phyloP scores from a whole-genome alignment of 805 yeast species.

The Ogataea nitratoaversa region DNA sequence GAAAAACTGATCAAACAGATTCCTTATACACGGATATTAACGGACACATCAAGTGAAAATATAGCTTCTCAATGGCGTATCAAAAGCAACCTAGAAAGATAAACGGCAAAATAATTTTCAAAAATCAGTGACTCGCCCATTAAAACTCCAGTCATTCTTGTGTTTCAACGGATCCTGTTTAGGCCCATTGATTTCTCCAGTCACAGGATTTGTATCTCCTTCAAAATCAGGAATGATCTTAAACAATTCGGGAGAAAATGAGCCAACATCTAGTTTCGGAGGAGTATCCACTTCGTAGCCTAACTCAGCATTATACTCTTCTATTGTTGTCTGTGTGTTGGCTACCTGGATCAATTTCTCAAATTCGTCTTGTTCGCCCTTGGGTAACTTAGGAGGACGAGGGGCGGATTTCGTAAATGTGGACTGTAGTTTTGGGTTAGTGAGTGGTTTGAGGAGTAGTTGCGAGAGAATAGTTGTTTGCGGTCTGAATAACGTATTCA shows the following conservation, averaged over 20 bases:
- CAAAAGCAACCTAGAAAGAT: no score
- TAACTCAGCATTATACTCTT: conserved; percentile 52
- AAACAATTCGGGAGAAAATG: conserved; percentile 63
- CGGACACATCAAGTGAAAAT: no score
- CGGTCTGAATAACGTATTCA: neutral
- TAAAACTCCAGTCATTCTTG: conserved; percentile 90
- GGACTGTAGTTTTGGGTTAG: conserved; percentile 1
- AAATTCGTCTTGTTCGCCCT: conserved; percentile 85
- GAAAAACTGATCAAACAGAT: no score
- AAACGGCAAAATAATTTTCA: no score
- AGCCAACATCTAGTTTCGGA: conserved; percentile 50
- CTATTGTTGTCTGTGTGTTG: conserved; percentile 70
- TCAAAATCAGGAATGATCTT: conserved; percentile 91
- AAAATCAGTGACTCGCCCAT: conserved; percentile 95
- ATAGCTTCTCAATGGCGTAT: no score
- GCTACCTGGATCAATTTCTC: conserved; percentile 82
- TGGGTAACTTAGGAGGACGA: conserved; percentile 72
- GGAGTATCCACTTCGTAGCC: conserved; percentile 29
- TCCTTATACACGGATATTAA: no score
- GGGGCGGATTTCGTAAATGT: conserved; percentile 23
- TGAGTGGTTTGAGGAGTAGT: neutral
- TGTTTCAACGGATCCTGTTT: conserved; percentile 87
- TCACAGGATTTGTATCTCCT: conserved; percentile 86
- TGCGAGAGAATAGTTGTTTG: neutral
- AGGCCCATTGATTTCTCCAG: conserved; percentile 97